These are phyloP conservation scores for Arxiozyma heterogenica DNA, from an alignment of 1,139 yeast species.

Conservation along the genomic window DNA sequence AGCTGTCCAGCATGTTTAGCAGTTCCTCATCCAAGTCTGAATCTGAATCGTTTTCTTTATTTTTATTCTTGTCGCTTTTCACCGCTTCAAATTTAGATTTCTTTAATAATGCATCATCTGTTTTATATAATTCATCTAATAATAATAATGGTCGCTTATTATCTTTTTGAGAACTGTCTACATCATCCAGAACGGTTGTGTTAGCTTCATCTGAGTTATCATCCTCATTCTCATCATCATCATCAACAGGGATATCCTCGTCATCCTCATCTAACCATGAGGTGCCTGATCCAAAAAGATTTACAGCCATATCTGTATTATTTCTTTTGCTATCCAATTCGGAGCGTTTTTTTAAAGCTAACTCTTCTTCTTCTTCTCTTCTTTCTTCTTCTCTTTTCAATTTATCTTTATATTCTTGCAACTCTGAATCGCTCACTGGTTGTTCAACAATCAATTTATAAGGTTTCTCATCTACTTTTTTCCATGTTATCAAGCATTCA, in stretches of 20 bases:
- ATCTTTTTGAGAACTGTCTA: neutral
- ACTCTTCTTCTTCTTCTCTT: constrained; percentile 18
- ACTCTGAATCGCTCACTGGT: constrained; percentile 34
- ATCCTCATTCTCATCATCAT: constrained; percentile 25
- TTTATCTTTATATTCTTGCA: constrained; percentile 25
- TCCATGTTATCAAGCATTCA: constrained; percentile 76
- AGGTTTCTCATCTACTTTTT: constrained; percentile 52
- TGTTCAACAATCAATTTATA: constrained; percentile 44
- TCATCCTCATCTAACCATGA: constrained; percentile 31
- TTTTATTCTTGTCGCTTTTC: neutral
- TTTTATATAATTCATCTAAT: neutral
- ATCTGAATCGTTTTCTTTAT: constrained; percentile 21
- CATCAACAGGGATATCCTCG: constrained; percentile 29
- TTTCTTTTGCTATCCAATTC: constrained; percentile 11
- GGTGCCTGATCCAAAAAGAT: constrained; percentile 28
- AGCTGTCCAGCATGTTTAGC: constrained; percentile 23
- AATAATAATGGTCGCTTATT: constrained; percentile 6
- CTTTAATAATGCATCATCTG: neutral
- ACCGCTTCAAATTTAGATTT: neutral
- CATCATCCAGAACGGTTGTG: constrained; percentile 2
- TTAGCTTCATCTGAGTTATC: constrained; percentile 11
- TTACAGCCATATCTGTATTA: constrained; percentile 4
- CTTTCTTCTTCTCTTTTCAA: constrained; percentile 17
- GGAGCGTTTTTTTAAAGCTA: constrained; percentile 3
- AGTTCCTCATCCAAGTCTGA: constrained; percentile 37